A percentile compares a stretch with the other conserved stretches of the same genome.
Conservation (phyloP, 768 basidiomycete species). For the Daedaleopsis sinensis region DNA sequence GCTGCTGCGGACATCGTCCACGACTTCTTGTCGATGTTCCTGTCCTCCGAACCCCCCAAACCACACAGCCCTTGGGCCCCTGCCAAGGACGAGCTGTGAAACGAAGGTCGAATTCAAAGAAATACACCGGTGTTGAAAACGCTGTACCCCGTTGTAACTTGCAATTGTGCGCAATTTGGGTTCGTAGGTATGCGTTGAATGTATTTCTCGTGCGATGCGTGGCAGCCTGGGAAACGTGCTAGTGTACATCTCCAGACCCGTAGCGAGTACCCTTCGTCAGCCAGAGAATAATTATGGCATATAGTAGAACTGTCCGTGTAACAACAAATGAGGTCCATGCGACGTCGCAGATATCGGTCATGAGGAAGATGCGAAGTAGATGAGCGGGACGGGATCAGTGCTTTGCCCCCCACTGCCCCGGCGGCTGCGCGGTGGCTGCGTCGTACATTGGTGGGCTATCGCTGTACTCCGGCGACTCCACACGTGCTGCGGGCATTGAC, state of each 20-base stretch:
- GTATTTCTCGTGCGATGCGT: not conserved
- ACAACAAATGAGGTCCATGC: conserved; percentile 1
- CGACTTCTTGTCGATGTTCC: conserved; percentile 66
- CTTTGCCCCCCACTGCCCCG: conserved; percentile 59
- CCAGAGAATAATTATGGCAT: conserved; percentile 34
- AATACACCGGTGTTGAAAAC: not conserved
- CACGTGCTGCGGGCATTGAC: conserved; percentile 10
- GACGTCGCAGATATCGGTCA: not conserved
- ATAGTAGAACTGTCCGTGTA: not conserved
- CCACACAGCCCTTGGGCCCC: conserved; percentile 18
- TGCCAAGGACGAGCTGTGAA: conserved; percentile 26
- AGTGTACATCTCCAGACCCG: conserved; percentile 15
- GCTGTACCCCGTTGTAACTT: not conserved
- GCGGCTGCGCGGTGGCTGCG: conserved; percentile 46
- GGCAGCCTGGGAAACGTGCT: not conserved
- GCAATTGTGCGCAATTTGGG: not conserved
- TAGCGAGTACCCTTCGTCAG: conserved; percentile 20
- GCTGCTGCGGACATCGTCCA: conserved; percentile 71
- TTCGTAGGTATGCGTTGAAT: not conserved
- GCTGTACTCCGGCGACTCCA: conserved; percentile 35
- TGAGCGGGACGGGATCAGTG: conserved; percentile 11
- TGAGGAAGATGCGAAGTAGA: not conserved
- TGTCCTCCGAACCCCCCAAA: conserved; percentile 45
- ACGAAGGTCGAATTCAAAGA: not conserved
- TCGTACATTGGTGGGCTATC: conserved; percentile 75